phyloP scores from a whole-genome alignment of 345 rosid species.

The Citrus mangshanensis region DNA sequence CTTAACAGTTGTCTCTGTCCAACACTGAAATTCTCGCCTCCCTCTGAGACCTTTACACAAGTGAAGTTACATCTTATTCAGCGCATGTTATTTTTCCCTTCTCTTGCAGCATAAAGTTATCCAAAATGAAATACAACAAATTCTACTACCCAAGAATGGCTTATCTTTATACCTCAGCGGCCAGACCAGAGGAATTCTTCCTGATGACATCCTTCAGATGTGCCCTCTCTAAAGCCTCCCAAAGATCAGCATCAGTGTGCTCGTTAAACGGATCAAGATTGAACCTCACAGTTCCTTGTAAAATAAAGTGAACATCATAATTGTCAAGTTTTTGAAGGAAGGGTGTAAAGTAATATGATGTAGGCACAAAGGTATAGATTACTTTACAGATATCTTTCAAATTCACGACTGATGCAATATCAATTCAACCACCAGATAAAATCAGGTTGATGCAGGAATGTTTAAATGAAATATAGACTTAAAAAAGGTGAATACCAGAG shows the following conservation, averaged over 20 bases:
- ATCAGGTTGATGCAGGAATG: neutral
- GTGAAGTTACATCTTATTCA: neutral
- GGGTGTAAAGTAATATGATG: neutral
- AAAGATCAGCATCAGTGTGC: slow-evolving; percentile 80
- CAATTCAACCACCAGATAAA: neutral
- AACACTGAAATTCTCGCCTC: slow-evolving; percentile 92
- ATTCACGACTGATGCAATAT: neutral
- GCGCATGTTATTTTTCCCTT: neutral
- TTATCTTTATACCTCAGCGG: slow-evolving; percentile 55
- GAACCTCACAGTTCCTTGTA: slow-evolving; percentile 79
- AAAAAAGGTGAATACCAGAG: slow-evolving; percentile 50
- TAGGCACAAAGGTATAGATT: neutral
- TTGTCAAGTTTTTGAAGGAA: neutral
- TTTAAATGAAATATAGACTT: neutral
- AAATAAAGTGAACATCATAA: slow-evolving; percentile 11
- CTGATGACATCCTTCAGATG: slow-evolving; percentile 77
- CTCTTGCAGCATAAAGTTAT: neutral
- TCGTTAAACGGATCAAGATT: slow-evolving; percentile 90
- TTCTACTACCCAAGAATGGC: neutral
- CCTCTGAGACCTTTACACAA: slow-evolving; percentile 59
- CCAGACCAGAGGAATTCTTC: slow-evolving; percentile 64
- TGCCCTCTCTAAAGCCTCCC: slow-evolving; percentile 93
- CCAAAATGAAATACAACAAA: neutral
- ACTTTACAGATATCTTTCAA: neutral
- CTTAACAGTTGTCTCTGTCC: slow-evolving; percentile 94